Percentiles rank a stretch among this genome's conserved stretches.
Evolutionary conservation across 768 basidiomycete species (phyloP).

Genomic region (Mrakia gelida): DNA sequence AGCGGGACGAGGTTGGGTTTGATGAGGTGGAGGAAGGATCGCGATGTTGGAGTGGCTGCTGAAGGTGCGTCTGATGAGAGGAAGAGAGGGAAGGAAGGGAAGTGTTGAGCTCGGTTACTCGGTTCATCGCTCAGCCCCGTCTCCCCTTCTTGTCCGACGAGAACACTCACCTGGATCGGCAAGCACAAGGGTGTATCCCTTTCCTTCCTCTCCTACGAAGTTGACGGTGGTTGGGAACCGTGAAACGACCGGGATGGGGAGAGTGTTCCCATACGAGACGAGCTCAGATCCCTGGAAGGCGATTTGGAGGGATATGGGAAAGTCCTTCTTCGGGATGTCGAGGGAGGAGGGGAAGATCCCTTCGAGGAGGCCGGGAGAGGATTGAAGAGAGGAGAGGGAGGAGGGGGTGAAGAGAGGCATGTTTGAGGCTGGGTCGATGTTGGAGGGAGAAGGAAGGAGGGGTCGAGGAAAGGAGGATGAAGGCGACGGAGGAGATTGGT

Average conservation of each 20-base stretch:
- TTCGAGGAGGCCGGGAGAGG: slow-evolving; percentile 11
- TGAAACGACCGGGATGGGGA: not conserved
- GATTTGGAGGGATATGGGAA: slow-evolving; percentile 18
- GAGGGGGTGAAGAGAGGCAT: slow-evolving; percentile 10
- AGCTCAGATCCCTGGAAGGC: not conserved
- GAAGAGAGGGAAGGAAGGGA: not conserved
- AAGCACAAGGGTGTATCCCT: slow-evolving; percentile 16
- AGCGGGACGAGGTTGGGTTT: slow-evolving; percentile 25
- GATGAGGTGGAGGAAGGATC: slow-evolving; percentile 22
- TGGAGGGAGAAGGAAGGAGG: not conserved
- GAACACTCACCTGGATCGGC: slow-evolving; percentile 4
- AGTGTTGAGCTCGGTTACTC: not conserved
- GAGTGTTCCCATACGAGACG: slow-evolving; percentile 14
- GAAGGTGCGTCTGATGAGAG: slow-evolving; percentile 15
- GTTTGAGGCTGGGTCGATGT: not conserved
- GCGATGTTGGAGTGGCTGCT: slow-evolving; percentile 7
- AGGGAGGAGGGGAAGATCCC: slow-evolving; percentile 14
- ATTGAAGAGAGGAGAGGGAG: slow-evolving; percentile 5
- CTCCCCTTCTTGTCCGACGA: not conserved
- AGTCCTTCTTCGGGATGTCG: not conserved
- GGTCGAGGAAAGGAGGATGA: not conserved
- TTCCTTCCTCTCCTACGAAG: slow-evolving; percentile 13
- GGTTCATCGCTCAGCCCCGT: not conserved
- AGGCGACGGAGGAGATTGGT: not conserved
- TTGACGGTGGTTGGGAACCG: slow-evolving; percentile 4